Evolutionary conservation across 805 yeast species (phyloP), one percentile per base, ranked within the genome.

Genomic region (Candida ascalaphidarum): DNA sequence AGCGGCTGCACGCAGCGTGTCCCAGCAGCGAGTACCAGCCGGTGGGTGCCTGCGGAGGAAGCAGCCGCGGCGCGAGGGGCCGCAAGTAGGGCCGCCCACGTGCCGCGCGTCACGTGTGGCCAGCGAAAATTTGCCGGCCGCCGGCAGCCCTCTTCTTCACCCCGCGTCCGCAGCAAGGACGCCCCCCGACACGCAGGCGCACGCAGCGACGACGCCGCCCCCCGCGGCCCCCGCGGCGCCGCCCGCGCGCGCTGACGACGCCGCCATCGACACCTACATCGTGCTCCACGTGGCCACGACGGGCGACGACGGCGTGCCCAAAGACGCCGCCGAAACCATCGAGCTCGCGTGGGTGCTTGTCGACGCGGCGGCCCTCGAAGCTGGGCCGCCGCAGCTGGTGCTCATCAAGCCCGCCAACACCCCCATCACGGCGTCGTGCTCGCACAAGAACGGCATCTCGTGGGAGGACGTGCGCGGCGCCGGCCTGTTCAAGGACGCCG

Each of bases 311-410:
- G 66, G 70, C 21, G 69, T 73, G 27, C 58, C 77, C 18, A 74
- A 72, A 43, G 94, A 82, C 50, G 66, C 81, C 18, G 65, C 79
- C 4, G 86, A 79, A 48, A 61, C 77, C 32, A 66, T 75, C 20
- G 82, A 76, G 46, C 50, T 84, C 11, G 73, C 82, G 3, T 84
- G 89, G 82, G 53, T 68, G 17, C 43, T 77, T 4, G 53, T 82
- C 11, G 76, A 79, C 44, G 68, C 81, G 12, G 43, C 54, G 4
- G 60, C 72, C 2, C 52, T 77, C 30, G 57, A 61, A 18, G 60
- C 57, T 31, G 46, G 59, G 19, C 50, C 58, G 32, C 46, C 52
- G n/a, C 72, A 62, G 30, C 58, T 70, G 11, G 57, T 65, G 7
- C 46, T 74, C 35, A 71, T 78, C 17, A 68, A 71, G 34, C 88